phyloP scores from a whole-genome alignment of 129 eudicot species.

The Lonicera japonica region DNA sequence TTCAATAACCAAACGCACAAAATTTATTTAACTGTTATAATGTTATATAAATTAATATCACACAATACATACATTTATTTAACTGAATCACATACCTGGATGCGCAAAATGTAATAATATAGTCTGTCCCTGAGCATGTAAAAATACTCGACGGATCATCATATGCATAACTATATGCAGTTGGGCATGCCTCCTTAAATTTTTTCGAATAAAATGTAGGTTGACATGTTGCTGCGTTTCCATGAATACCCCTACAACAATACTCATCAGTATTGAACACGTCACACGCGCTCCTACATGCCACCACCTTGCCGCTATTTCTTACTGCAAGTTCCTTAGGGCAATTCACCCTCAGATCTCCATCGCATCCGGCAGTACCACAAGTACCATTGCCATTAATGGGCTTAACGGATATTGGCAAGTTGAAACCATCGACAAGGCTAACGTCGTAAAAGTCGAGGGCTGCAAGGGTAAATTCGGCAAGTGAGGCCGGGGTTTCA shows the following conservation, averaged over 20 bases:
- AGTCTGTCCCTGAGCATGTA: slow-evolving; percentile 49
- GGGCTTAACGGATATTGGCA: slow-evolving; percentile 47
- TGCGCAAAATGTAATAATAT: slow-evolving; percentile 50
- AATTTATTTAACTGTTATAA: too few species aligned
- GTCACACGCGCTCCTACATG: slow-evolving; percentile 68
- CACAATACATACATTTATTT: too few species aligned
- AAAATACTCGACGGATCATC: slow-evolving; percentile 65
- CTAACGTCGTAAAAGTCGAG: slow-evolving; percentile 58
- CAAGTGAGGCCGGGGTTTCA: slow-evolving; percentile 57
- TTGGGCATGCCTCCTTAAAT: slow-evolving; percentile 53
- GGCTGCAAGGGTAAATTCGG: slow-evolving; percentile 49
- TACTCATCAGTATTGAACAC: slow-evolving; percentile 61
- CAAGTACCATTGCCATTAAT: slow-evolving; percentile 52
- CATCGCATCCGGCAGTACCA: slow-evolving; percentile 46
- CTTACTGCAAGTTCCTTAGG: slow-evolving; percentile 45
- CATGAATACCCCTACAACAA: slow-evolving; percentile 53
- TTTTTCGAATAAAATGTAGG: slow-evolving; percentile 54
- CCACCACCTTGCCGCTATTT: slow-evolving; percentile 29
- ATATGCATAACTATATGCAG: slow-evolving; percentile 63
- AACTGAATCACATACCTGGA: slow-evolving; percentile 27
- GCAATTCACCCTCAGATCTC: slow-evolving; percentile 39
- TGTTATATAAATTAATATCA: too few species aligned
- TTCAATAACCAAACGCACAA: too few species aligned
- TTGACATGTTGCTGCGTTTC: slow-evolving; percentile 43
- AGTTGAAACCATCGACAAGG: slow-evolving; percentile 64